Base-by-base conservation (phyloP, 2,329 filamentous ascomycete genomes). In the Ophiostoma populinum region DNA sequence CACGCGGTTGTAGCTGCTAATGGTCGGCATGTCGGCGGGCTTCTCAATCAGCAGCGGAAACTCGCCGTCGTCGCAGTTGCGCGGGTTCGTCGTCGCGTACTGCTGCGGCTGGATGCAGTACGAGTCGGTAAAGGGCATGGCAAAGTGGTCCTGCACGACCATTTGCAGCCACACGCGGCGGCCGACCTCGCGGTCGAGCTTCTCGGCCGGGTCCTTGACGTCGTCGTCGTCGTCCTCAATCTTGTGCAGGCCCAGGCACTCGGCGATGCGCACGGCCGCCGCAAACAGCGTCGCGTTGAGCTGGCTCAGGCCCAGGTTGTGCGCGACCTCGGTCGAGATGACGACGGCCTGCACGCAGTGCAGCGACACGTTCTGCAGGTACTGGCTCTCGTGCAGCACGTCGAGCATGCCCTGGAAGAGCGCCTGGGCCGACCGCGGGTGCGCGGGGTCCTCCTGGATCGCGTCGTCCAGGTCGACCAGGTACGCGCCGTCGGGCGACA, bases 121-220 rank as follows among this genome's bases (percentile, higher is more conserved):
- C 7, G 49, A 47, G 21, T 56, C 53, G 18, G 54, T 55, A 35
- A 56, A 56, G 2, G 53, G 49, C 16, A 55, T 45, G 13, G 43
- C 42, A 39, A 50, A 55, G 37, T 55, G 48, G 38, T 56, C 54
- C 38, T 56, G 54, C 13, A 56, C 51, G 16, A 55, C 48, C 35
- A 51, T 45, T 38, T 57, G 54, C 39, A 51, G 50, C 55, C 55
- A 57, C 5, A 52, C 45, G 12, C 54, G 44, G 21, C 49, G 47
- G 7, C 53, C 53, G 8, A 55, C 46, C 43, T 57, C 54, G 22
- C 47, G 38, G 26, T 50, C 47, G 10, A 49, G 32, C 4, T 12
- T 20, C 12, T 41, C 42, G 11, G 33, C 35, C 26, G 3, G 7
- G 8, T 18, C 16, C 2, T 13, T 28, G 6, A 13, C 29, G 12